Evolutionary conservation across 352 stramenopile species (phyloP), one percentile per base, ranked within the genome.

Genomic region (Globisporangium radiosum): DNA sequence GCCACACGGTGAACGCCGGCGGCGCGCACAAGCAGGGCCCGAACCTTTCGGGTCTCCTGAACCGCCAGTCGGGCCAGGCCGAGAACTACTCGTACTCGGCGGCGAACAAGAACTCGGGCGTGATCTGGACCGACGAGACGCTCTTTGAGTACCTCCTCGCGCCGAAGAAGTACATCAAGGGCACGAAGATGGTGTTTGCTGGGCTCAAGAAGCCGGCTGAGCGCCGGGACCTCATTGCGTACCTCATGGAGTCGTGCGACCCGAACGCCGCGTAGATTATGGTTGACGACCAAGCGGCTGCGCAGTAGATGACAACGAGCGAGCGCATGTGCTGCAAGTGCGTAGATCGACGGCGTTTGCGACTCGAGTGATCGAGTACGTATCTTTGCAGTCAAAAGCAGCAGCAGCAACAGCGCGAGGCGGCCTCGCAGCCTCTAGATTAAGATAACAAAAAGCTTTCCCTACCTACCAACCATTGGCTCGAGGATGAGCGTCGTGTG

Each of bases 81-180:
- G 89, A 97, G 17, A 92, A 93, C 65, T 99, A 98, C 86, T 98
- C 94, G 57, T 99, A 99, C 91, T 98, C 95, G 59, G 81, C 83
- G 47, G 97, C 97, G 66, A 99, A 99, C 88, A 99, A 99, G 92
- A 99, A 98, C 80, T 98, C 89, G 68, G 86, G 85, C 47, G 88
- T 99, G 60, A 81, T 76, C 13, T 99, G 97, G 97, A 96, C 78
- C 15, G 95, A 99, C 53, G 91, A 97, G 67, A 99, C 96, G 49
- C 77, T 99, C 17, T 99, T 99, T 70, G 95, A 99, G 64, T 99
- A 99, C 85, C 85, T 99, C 47, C 84, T 98, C 40, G 97, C 97
- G 55, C 97, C 97, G 14, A 99, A 99, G 93, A 99, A 99, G 87
- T 99, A 99, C 94, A 99, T 99, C 71, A 98, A 98, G 94, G 97